A percentile compares a stretch with the other conserved stretches of the same genome.
Conservation (phyloP, 257 asterid species). For the Rauvolfia tetraphylla region DNA sequence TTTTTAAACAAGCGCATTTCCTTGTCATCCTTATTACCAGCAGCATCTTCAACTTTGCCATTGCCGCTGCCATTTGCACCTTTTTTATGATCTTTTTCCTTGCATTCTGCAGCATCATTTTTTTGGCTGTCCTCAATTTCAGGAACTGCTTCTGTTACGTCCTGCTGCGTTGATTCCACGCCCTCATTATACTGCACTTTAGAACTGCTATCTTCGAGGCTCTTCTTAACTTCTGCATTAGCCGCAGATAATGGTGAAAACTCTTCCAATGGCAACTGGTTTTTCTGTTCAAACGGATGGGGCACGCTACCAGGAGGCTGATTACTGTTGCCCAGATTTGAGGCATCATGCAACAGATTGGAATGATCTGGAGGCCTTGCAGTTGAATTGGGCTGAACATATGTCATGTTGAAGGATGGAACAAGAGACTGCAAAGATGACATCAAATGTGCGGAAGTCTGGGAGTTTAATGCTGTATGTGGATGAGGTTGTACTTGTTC, state of each 20-base stretch:
- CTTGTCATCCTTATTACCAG: slow-evolving; percentile 68
- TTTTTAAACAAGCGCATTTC: slow-evolving; percentile 72
- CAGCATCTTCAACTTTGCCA: slow-evolving; percentile 48
- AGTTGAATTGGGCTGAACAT: slow-evolving; percentile 25
- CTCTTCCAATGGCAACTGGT: slow-evolving; percentile 29
- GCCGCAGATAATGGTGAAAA: slow-evolving; percentile 28
- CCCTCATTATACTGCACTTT: slow-evolving; percentile 24
- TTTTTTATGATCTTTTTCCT: slow-evolving; percentile 35
- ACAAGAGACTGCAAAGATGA: slow-evolving; percentile 25
- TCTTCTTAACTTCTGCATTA: slow-evolving; percentile 24
- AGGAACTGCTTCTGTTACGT: slow-evolving; percentile 1
- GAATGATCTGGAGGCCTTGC: slow-evolving; percentile 27
- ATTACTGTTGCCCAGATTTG: slow-evolving; percentile 27
- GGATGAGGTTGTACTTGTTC: slow-evolving; percentile 35
- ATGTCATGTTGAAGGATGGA: slow-evolving; percentile 22
- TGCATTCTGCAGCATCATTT: slow-evolving; percentile 19
- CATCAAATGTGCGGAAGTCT: slow-evolving; percentile 24
- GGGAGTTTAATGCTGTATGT: slow-evolving; percentile 30
- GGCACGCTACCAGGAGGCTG: slow-evolving; percentile 21
- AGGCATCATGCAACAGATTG: slow-evolving; percentile 29
- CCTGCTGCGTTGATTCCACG: slow-evolving; percentile 23
- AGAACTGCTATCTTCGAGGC: slow-evolving; percentile 18
- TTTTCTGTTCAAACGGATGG: slow-evolving; percentile 30
- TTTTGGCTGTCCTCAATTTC: slow-evolving; percentile 3
- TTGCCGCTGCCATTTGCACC: slow-evolving; percentile 34